A percentile compares a stretch with the other conserved stretches of the same genome.
Conservation (phyloP, 202 grass and related monocot genomes). For the Panicum hallii region DNA sequence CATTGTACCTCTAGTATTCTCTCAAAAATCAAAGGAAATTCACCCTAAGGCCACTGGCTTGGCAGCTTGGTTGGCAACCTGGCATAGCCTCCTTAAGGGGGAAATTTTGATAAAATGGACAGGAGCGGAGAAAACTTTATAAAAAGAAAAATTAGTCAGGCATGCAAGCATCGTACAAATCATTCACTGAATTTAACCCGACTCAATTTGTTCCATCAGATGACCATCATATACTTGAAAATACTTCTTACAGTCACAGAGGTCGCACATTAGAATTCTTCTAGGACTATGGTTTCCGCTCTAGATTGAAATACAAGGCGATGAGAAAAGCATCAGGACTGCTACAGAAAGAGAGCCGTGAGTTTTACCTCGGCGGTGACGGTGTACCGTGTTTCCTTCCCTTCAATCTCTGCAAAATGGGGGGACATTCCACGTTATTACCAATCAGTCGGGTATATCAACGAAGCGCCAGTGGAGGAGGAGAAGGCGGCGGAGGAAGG, state of each 20-base stretch:
- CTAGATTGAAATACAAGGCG: not conserved
- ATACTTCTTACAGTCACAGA: not conserved
- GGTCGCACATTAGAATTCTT: not conserved
- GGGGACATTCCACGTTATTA: not conserved
- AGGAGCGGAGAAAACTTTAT: not conserved
- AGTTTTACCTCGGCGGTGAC: slow-evolving; percentile 66
- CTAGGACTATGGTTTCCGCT: not conserved
- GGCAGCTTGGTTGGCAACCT: not conserved
- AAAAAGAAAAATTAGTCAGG: not conserved
- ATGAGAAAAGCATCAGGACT: not conserved
- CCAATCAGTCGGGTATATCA: not conserved
- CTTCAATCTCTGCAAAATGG: slow-evolving; percentile 62
- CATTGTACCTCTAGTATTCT: not conserved
- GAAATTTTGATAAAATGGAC: not conserved
- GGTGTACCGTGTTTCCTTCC: slow-evolving; percentile 70
- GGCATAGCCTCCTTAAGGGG: not conserved
- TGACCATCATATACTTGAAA: not conserved
- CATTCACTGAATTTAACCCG: not conserved
- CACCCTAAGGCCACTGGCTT: not conserved
- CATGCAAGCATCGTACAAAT: not conserved
- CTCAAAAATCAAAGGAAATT: not conserved
- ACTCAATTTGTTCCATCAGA: not conserved
- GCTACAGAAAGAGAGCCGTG: not conserved
- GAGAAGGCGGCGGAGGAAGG: not conserved
- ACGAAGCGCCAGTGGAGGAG: not conserved